Evolutionary conservation across 306 rosid species (phyloP).

Genomic region (Citrullus amarus): DNA sequence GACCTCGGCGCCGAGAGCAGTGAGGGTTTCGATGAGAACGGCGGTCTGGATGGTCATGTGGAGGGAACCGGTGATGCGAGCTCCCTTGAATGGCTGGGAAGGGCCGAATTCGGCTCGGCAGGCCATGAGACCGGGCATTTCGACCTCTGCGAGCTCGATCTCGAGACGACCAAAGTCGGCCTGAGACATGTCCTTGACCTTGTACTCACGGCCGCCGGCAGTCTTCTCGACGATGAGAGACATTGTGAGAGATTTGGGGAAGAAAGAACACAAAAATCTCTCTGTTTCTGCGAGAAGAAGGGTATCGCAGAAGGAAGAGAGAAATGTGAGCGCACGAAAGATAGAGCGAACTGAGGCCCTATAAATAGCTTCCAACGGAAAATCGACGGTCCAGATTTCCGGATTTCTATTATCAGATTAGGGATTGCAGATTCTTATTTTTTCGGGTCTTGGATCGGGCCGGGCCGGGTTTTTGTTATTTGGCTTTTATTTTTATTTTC

Average conservation of each 20-base stretch:
- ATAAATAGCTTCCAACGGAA: constrained; percentile 19
- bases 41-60: constrained; percentile 81
- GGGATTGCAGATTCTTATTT: not conserved
- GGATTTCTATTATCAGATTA: constrained; percentile 10
- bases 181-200: constrained; percentile 62
- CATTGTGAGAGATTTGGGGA: constrained; percentile 21
- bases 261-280: not conserved
- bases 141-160: constrained; percentile 58
- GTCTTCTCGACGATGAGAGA: constrained; percentile 49
- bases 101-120: constrained; percentile 49
- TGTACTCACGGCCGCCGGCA: constrained; percentile 48
- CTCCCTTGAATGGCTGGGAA: constrained; percentile 55
- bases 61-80: constrained; percentile 60
- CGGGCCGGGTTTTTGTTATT: no score
- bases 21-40: constrained; percentile 59
- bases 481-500: no score
- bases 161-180: constrained; percentile 60
- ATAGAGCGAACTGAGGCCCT: not conserved
- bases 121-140: constrained; percentile 70
- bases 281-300: not conserved
- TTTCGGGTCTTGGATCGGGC: not conserved
- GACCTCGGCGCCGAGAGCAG: constrained; percentile 64
- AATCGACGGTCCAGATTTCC: constrained; percentile 29
- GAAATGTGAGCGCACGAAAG: not conserved
- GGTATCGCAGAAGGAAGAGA: not conserved